Conservation (phyloP, 306 rosid genomes). For the Trifolium dubium region DNA sequence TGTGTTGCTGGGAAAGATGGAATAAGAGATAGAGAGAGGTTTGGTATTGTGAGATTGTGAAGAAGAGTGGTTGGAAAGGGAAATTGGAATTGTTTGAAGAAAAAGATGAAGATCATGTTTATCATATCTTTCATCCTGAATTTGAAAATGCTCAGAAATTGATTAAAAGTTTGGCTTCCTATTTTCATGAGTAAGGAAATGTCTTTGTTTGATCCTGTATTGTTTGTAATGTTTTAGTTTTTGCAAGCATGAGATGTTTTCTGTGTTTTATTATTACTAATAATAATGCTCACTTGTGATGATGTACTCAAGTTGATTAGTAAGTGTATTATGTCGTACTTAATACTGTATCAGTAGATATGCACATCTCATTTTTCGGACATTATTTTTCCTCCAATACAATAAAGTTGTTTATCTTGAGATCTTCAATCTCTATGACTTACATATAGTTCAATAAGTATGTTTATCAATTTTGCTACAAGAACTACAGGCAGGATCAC, state of each 20-base stretch:
- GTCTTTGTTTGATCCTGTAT: background rate
- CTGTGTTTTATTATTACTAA: background rate
- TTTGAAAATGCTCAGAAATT: constrained; percentile 1
- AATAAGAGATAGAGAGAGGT: background rate
- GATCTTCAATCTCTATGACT: no score
- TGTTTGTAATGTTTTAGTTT: background rate
- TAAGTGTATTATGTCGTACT: no score
- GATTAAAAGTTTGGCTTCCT: background rate
- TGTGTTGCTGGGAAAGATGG: constrained; percentile 14
- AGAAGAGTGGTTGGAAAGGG: constrained; percentile 17
- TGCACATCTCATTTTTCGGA: no score
- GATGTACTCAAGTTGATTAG: background rate
- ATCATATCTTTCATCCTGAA: background rate
- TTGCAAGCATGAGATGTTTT: background rate
- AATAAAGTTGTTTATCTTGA: no score
- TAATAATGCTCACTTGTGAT: background rate
- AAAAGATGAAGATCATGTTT: no score
- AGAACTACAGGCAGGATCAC: no score
- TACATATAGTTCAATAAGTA: no score
- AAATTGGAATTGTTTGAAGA: background rate
- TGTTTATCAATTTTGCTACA: no score
- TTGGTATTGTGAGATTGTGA: constrained; percentile 4
- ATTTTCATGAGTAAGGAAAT: background rate
- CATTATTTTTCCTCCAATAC: no score
- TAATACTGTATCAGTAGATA: no score